phyloP scores from a whole-genome alignment of 2,329 filamentous ascomycete species.

The Phialophora tarda region DNA sequence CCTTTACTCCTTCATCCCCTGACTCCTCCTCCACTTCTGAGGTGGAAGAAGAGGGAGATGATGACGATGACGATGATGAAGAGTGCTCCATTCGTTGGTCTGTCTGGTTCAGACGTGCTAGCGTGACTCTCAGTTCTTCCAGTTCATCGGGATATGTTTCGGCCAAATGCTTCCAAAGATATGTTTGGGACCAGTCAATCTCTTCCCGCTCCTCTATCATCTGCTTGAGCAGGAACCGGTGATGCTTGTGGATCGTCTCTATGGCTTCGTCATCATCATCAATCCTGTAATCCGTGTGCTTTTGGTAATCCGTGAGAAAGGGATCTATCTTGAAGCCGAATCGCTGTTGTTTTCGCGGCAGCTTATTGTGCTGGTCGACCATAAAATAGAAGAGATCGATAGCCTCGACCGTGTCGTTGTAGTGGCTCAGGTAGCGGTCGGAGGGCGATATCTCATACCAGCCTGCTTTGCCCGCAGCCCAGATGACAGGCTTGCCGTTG shows the following conservation, averaged over 20 bases:
- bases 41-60: constrained; percentile 32
- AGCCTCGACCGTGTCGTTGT: constrained; percentile 63
- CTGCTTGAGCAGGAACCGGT: constrained; percentile 52
- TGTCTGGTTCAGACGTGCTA: constrained; percentile 22
- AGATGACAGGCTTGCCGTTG: constrained; percentile 63
- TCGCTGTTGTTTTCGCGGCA: constrained; percentile 35
- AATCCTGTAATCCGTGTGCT: constrained; percentile 40
- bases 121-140: constrained; percentile 30
- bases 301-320: constrained; percentile 39
- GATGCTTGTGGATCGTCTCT: constrained; percentile 54
- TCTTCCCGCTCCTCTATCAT: constrained; percentile 55
- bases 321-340: constrained; percentile 38
- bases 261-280: constrained; percentile 54
- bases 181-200: constrained; percentile 52
- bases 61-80: constrained; percentile 25
- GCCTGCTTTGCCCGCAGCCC: constrained; percentile 66
- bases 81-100: constrained; percentile 41
- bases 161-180: constrained; percentile 52
- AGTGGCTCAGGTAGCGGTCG: constrained; percentile 56
- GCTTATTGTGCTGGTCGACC: constrained; percentile 60
- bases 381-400: constrained; percentile 66
- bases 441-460: constrained; percentile 66
- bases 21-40: constrained; percentile 20
- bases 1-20: constrained; percentile 5
- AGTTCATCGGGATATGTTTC: constrained; percentile 46